phyloP scores from a whole-genome alignment of 2,329 filamentous ascomycete species.

The Fusarium zealandicum region DNA sequence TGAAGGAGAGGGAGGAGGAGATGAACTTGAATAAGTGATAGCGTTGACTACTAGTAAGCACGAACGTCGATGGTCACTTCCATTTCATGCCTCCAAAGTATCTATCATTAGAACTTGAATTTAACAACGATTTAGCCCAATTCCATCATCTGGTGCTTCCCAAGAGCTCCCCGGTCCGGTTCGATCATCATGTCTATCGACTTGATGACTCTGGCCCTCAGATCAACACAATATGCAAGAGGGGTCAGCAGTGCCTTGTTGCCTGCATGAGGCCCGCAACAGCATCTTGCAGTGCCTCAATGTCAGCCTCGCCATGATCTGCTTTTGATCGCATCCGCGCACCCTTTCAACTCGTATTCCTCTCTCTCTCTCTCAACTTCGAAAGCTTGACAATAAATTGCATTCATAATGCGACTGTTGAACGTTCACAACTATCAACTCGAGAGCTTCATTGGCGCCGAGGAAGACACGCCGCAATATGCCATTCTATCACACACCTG shows the following conservation, averaged over 20 bases:
- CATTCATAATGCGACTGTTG: conserved; percentile 40
- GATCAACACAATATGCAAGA: background rate
- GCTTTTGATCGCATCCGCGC: background rate
- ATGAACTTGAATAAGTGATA: no score
- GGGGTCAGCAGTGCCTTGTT: no score
- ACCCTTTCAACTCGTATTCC: no score
- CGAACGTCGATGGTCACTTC: no score
- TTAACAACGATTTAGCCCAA: no score
- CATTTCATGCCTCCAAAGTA: no score
- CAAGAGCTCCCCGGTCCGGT: no score
- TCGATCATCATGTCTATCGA: no score
- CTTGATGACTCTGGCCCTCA: background rate
- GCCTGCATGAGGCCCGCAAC: conserved; percentile 5
- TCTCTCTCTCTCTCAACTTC: background rate
- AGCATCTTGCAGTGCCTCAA: background rate
- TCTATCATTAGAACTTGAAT: no score
- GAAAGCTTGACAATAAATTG: background rate
- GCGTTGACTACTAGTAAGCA: no score
- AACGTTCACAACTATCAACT: conserved; percentile 34
- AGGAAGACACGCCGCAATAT: conserved; percentile 36
- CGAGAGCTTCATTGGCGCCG: conserved; percentile 32
- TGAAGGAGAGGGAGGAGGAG: no score
- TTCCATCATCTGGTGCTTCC: no score
- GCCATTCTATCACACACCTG: conserved; percentile 50
- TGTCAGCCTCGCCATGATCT: conserved; percentile 4